Conservation (phyloP, 495 filamentous ascomycete genomes). For the Lasiosphaeria miniovina region DNA sequence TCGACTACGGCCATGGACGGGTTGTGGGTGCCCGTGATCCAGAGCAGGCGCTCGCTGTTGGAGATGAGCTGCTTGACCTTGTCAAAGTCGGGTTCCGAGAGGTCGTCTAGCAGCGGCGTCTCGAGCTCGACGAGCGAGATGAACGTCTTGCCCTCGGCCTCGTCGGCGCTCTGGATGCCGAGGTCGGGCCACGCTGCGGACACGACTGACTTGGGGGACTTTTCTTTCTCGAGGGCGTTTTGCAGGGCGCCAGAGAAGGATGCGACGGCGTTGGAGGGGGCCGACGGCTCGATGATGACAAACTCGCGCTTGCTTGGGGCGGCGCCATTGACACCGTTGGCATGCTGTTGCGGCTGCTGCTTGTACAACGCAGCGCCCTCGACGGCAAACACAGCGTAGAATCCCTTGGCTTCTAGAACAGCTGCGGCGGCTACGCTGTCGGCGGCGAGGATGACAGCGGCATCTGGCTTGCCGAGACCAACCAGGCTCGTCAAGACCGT, state of each 20-base stretch:
- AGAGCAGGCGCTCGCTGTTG: background rate
- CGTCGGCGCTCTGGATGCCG: background rate
- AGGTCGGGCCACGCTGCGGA: background rate
- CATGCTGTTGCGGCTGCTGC: background rate
- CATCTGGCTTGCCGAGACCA: too few relatives aligned
- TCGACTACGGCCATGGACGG: background rate
- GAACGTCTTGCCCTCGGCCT: background rate
- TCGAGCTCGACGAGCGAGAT: conserved; percentile 9
- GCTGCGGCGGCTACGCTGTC: too few relatives aligned
- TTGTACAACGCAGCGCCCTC: background rate
- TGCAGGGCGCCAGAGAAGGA: background rate
- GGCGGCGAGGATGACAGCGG: too few relatives aligned
- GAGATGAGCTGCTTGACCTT: background rate
- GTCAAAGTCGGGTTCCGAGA: background rate
- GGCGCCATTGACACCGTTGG: conserved; percentile 4
- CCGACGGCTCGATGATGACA: background rate
- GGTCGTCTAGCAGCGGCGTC: conserved; percentile 1
- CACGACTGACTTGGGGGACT: too few relatives aligned
- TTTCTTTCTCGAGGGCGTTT: background rate
- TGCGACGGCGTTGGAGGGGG: background rate
- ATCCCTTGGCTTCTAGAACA: background rate
- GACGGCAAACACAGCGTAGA: background rate
- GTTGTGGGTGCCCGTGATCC: conserved; percentile 3
- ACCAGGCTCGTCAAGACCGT: too few relatives aligned
- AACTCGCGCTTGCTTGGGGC: background rate